phyloP scores from a whole-genome alignment of 2,329 filamentous ascomycete genomes.

The Sporothrix variecibatus region DNA sequence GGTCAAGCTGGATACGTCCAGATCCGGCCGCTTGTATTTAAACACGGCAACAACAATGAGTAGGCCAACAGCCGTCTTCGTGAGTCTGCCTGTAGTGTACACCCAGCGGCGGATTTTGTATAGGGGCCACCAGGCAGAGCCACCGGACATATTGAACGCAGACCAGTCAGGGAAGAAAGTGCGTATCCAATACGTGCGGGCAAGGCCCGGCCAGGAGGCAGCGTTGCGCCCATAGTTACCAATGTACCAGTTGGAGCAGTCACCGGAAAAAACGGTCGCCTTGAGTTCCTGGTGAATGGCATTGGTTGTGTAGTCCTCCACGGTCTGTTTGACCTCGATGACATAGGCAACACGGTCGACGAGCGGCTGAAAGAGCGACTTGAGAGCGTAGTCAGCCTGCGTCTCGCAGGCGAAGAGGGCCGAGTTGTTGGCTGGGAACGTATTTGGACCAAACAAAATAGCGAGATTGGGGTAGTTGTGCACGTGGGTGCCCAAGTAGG shows the following conservation, averaged over 20 bases:
- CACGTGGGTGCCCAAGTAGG: constrained; percentile 38
- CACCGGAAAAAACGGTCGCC: constrained; percentile 41
- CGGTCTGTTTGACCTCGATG: constrained; percentile 41
- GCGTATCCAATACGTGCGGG: constrained; percentile 36
- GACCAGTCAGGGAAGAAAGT: neutral
- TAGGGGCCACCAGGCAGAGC: neutral
- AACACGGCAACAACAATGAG: neutral
- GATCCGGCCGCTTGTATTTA: neutral
- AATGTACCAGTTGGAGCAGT: constrained; percentile 48
- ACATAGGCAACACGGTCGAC: constrained; percentile 32
- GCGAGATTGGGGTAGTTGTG: constrained; percentile 39
- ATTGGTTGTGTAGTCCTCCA: constrained; percentile 39
- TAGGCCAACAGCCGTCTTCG: neutral
- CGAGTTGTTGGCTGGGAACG: constrained; percentile 33
- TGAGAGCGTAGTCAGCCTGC: neutral
- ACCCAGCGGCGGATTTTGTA: neutral
- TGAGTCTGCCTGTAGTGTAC: neutral
- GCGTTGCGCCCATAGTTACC: constrained; percentile 41
- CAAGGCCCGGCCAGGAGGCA: constrained; percentile 40
- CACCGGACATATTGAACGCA: neutral
- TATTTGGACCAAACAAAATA: constrained; percentile 34
- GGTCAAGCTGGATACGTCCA: neutral
- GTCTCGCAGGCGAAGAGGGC: neutral
- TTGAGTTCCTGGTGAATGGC: constrained; percentile 38
- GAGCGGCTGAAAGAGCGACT: neutral